Evolutionary conservation across 192 early-diverging fungal genomes (phyloP).

Genomic region (Phlyctochytrium planicorne): DNA sequence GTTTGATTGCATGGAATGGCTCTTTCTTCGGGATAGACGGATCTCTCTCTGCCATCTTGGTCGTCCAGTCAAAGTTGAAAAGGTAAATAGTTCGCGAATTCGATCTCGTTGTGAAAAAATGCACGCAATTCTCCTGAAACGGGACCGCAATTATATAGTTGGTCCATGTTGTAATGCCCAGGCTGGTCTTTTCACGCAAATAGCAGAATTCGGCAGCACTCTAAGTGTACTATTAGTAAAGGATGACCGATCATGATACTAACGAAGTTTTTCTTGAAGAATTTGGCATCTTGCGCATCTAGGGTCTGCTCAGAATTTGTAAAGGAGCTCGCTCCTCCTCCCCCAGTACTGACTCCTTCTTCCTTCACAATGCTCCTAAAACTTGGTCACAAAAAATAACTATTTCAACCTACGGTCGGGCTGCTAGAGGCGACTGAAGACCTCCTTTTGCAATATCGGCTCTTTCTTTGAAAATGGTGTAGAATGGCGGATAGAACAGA

Average conservation of each 20-base stretch:
- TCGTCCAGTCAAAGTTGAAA: neutral
- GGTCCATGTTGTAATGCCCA: neutral
- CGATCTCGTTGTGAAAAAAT: neutral
- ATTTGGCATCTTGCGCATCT: neutral
- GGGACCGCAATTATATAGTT: neutral
- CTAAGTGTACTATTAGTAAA: too few species aligned
- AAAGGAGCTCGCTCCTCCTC: too few species aligned
- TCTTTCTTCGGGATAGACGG: neutral
- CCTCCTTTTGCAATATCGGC: too few species aligned
- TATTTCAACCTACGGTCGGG: too few species aligned
- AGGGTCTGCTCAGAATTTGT: too few species aligned
- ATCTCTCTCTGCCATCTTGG: neutral
- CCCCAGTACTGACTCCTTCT: too few species aligned
- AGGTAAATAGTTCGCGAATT: neutral
- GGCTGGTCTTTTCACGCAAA: neutral
- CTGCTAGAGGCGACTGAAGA: too few species aligned
- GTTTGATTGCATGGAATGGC: neutral
- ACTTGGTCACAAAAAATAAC: too few species aligned
- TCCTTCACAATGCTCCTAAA: too few species aligned
- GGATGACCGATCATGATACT: too few species aligned
- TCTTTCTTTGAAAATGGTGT: neutral
- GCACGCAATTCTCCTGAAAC: neutral
- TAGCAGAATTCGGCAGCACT: neutral
- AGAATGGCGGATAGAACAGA: neutral
- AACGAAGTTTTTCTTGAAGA: neutral